These are phyloP conservation scores for Aspergillus conjunctus DNA, from an alignment of 495 filamentous ascomycete species.

Conservation along the genomic window DNA sequence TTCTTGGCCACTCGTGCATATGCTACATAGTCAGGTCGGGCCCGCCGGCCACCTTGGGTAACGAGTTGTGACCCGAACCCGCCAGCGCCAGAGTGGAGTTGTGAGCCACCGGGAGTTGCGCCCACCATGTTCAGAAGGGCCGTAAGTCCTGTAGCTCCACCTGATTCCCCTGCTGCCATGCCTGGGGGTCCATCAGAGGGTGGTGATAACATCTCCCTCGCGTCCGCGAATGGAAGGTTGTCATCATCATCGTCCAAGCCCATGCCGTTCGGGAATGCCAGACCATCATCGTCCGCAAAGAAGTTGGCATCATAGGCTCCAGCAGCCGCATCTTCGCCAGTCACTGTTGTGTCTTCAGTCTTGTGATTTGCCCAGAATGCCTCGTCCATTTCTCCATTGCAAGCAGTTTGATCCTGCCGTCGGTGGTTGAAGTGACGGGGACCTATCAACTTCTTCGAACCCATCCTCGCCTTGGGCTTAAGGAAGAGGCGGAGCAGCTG, in stretches of 20 bases:
- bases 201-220: constrained; percentile 85
- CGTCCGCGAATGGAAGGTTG: constrained; percentile 85
- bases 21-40: constrained; percentile 92
- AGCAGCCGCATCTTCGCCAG: constrained; percentile 58
- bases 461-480: constrained; percentile 84
- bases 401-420: constrained; percentile 55
- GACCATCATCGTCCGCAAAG: constrained; percentile 94
- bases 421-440: constrained; percentile 41
- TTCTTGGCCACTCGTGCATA: constrained; percentile 97
- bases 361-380: constrained; percentile 89
- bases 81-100: constrained; percentile 36
- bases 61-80: constrained; percentile 92
- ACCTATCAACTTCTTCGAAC: constrained; percentile 53
- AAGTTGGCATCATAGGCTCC: constrained; percentile 95
- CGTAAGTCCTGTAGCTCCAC: constrained; percentile 41
- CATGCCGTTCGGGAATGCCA: constrained; percentile 70
- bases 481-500: constrained; percentile 88
- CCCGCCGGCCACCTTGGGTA: constrained; percentile 74
- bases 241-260: constrained; percentile 72
- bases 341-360: constrained; percentile 51
- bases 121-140: constrained; percentile 48
- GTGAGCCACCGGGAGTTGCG: constrained; percentile 40
- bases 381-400: constrained; percentile 78
- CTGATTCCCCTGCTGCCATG: constrained; percentile 40
- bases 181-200: constrained; percentile 49